Conservation (phyloP, 257 asterid genomes). For the Solanum chmielewskii region DNA sequence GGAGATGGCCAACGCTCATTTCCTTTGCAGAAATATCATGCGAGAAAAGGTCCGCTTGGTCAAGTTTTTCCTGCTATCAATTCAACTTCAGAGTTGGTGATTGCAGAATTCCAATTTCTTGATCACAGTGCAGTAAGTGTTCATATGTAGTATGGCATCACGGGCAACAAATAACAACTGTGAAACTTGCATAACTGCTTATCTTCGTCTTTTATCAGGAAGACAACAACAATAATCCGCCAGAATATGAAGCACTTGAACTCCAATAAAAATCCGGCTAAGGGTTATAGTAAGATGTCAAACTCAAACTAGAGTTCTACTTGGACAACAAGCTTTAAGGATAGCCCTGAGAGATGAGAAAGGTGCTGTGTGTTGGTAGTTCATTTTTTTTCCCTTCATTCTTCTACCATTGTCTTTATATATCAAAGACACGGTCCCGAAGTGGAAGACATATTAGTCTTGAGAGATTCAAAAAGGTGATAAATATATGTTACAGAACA, state of each 20-base stretch:
- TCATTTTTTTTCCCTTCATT: background rate
- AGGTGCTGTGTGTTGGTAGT: background rate
- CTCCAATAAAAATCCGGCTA: background rate
- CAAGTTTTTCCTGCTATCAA: constrained; percentile 47
- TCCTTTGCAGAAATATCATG: constrained; percentile 24
- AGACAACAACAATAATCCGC: background rate
- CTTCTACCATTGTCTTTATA: background rate
- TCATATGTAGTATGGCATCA: background rate
- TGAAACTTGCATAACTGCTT: background rate
- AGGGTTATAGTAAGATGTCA: background rate
- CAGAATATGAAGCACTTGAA: background rate
- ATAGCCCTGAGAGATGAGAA: background rate
- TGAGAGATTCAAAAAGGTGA: background rate
- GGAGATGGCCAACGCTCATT: constrained; percentile 27
- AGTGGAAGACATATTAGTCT: background rate
- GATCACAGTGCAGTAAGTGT: background rate
- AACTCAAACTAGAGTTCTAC: background rate
- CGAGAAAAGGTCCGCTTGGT: constrained; percentile 36
- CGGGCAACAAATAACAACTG: background rate
- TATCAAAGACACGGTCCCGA: background rate
- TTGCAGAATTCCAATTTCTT: background rate
- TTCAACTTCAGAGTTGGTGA: background rate
- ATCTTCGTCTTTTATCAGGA: background rate
- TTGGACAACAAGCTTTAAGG: background rate
- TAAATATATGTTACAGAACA: background rate